These are phyloP conservation scores for Filobasidium floriforme DNA, from an alignment of 768 basidiomycete genomes.

Conservation along the genomic window DNA sequence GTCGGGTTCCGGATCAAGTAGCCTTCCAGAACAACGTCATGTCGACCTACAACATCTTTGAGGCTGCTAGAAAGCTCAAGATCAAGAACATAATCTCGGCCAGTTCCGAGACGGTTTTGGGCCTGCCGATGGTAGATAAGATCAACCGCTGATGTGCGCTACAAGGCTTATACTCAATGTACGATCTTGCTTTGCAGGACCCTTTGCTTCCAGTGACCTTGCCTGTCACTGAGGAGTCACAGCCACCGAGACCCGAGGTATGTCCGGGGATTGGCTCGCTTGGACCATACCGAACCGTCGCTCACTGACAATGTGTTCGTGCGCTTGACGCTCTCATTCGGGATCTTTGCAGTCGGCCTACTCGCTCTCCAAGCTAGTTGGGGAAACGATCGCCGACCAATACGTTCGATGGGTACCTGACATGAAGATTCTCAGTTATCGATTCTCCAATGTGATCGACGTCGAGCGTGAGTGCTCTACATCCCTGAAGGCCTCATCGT, in stretches of 20 bases:
- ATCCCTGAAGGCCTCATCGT: slow-evolving; percentile 28
- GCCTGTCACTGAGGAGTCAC: slow-evolving; percentile 30
- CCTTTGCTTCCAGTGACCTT: slow-evolving; percentile 26
- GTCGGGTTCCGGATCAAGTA: slow-evolving; percentile 11
- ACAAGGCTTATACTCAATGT: not conserved
- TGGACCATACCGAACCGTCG: too few species aligned
- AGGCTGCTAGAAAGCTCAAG: slow-evolving; percentile 32
- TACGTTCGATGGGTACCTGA: slow-evolving; percentile 32
- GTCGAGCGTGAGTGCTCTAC: slow-evolving; percentile 1
- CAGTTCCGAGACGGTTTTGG: not conserved
- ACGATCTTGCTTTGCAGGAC: slow-evolving; percentile 4
- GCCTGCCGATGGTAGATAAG: slow-evolving; percentile 1
- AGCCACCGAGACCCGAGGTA: slow-evolving; percentile 24
- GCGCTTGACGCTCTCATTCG: not conserved
- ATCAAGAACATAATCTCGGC: slow-evolving; percentile 30
- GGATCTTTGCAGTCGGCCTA: slow-evolving; percentile 22
- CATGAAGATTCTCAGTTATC: slow-evolving; percentile 29
- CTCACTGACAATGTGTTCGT: not conserved
- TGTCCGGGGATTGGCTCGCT: not conserved
- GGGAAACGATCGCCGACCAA: slow-evolving; percentile 32
- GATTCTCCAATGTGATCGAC: slow-evolving; percentile 19
- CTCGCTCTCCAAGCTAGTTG: slow-evolving; percentile 30
- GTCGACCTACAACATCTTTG: slow-evolving; percentile 33
- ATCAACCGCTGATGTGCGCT: not conserved
- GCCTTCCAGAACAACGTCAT: slow-evolving; percentile 22